Conservation (phyloP, 164 flowering plant species). For the Dillenia suffruticosa region DNA sequence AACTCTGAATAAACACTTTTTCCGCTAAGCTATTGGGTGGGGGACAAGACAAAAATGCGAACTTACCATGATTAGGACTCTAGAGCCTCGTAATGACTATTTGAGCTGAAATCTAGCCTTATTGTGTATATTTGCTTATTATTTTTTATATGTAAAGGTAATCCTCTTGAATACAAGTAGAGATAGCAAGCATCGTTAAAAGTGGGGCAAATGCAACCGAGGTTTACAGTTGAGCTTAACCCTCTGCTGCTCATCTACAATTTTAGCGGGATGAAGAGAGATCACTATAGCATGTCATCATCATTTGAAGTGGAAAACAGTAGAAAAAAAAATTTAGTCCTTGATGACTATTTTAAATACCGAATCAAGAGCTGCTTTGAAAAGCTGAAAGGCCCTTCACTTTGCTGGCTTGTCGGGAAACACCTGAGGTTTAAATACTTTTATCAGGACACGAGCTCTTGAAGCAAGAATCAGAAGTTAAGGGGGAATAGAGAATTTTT, state of each 20-base stretch:
- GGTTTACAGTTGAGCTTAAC: no score
- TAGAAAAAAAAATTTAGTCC: neutral
- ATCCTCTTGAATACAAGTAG: no score
- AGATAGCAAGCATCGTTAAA: no score
- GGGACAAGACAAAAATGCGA: no score
- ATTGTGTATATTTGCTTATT: no score
- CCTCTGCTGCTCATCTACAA: neutral
- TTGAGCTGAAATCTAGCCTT: no score
- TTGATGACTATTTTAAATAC: constrained; percentile 30
- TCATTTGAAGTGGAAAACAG: neutral
- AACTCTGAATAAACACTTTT: no score
- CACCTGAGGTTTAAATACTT: constrained; percentile 40
- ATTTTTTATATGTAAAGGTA: no score
- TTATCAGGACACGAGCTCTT: constrained; percentile 4
- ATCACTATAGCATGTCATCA: neutral
- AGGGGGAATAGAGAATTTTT: neutral
- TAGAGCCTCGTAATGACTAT: no score
- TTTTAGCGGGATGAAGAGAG: neutral
- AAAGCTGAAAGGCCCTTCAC: constrained; percentile 73
- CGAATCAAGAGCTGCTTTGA: constrained; percentile 76
- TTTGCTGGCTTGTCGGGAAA: constrained; percentile 95
- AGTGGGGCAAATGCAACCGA: no score
- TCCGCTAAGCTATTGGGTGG: no score
- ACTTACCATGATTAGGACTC: no score
- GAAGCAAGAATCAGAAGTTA: neutral